phyloP scores from a whole-genome alignment of 2,329 filamentous ascomycete species.

The Talaromyces piceae region DNA sequence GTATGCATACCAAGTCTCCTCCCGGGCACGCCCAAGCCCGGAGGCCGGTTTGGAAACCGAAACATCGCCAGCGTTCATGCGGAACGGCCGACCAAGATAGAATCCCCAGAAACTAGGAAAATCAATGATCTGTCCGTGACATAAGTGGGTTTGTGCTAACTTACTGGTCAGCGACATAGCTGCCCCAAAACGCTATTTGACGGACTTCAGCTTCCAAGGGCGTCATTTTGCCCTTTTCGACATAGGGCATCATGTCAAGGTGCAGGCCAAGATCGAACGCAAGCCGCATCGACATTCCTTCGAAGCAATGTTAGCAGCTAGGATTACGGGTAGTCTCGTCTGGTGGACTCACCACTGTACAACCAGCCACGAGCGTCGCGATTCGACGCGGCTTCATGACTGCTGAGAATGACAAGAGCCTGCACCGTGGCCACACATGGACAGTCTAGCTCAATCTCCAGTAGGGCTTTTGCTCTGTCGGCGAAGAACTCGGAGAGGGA shows the following conservation, averaged over 20 bases:
- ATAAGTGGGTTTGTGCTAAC: slow-evolving; percentile 4
- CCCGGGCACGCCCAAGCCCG: slow-evolving; percentile 17
- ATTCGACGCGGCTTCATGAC: slow-evolving; percentile 37
- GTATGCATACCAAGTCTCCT: slow-evolving; percentile 27
- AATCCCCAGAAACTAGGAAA: slow-evolving; percentile 34
- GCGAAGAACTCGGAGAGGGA: slow-evolving; percentile 32
- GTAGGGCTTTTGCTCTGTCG: slow-evolving; percentile 37
- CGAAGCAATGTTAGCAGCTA: slow-evolving; percentile 1
- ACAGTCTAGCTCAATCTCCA: slow-evolving; percentile 43
- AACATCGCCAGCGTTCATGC: slow-evolving; percentile 35
- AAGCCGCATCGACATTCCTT: slow-evolving; percentile 40
- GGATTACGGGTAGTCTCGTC: not conserved
- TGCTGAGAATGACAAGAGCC: slow-evolving; percentile 39
- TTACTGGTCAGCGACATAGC: slow-evolving; percentile 36
- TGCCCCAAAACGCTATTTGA: slow-evolving; percentile 37
- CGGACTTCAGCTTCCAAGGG: slow-evolving; percentile 34
- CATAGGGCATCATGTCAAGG: slow-evolving; percentile 34
- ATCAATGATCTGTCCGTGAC: not conserved
- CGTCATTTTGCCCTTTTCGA: slow-evolving; percentile 33
- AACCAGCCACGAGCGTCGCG: slow-evolving; percentile 42
- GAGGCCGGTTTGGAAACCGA: slow-evolving; percentile 33
- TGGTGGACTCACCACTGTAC: slow-evolving; percentile 33
- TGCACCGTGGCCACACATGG: slow-evolving; percentile 44
- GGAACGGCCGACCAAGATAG: slow-evolving; percentile 37
- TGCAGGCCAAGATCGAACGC: slow-evolving; percentile 41